A percentile compares a stretch with the other conserved stretches of the same genome.
phyloP scores from a whole-genome alignment of 2,329 filamentous ascomycete genomes.

The Paraphoma sp. region DNA sequence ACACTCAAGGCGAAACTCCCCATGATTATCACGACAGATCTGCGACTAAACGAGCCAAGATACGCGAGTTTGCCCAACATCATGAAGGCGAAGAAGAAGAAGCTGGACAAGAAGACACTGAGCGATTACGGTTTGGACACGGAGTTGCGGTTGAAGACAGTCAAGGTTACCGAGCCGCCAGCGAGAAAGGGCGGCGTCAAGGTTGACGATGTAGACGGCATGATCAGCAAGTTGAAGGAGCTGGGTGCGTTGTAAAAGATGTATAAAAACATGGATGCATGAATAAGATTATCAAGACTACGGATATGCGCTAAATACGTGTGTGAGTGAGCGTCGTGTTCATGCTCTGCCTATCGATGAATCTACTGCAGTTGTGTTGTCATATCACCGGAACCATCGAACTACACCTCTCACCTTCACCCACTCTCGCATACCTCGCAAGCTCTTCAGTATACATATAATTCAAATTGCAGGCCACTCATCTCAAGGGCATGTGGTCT shows the following conservation, averaged over 20 bases:
- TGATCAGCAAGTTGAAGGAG: slow-evolving; percentile 94
- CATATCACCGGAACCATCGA: background rate
- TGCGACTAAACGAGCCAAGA: slow-evolving; percentile 91
- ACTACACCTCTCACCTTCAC: background rate
- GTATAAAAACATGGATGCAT: background rate
- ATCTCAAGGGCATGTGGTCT: background rate
- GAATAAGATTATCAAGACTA: too few relatives aligned
- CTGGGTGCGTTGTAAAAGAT: slow-evolving; percentile 77
- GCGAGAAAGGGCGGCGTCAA: slow-evolving; percentile 91
- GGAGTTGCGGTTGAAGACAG: slow-evolving; percentile 79
- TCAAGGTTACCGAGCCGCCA: slow-evolving; percentile 90
- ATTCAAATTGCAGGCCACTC: background rate
- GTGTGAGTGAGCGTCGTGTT: too few relatives aligned
- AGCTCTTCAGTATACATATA: background rate
- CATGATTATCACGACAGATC: slow-evolving; percentile 92
- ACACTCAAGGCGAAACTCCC: slow-evolving; percentile 85
- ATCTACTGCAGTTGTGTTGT: too few relatives aligned
- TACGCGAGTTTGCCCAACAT: slow-evolving; percentile 97
- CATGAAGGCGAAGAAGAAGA: slow-evolving; percentile 99
- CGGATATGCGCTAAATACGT: too few relatives aligned
- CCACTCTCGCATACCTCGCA: too few relatives aligned
- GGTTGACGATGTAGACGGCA: slow-evolving; percentile 96
- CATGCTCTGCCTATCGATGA: too few relatives aligned
- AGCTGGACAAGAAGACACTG: slow-evolving; percentile 88
- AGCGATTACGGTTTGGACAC: slow-evolving; percentile 76